phyloP scores from a whole-genome alignment of 2,329 filamentous ascomycete genomes.

The Fusarium napiforme region DNA sequence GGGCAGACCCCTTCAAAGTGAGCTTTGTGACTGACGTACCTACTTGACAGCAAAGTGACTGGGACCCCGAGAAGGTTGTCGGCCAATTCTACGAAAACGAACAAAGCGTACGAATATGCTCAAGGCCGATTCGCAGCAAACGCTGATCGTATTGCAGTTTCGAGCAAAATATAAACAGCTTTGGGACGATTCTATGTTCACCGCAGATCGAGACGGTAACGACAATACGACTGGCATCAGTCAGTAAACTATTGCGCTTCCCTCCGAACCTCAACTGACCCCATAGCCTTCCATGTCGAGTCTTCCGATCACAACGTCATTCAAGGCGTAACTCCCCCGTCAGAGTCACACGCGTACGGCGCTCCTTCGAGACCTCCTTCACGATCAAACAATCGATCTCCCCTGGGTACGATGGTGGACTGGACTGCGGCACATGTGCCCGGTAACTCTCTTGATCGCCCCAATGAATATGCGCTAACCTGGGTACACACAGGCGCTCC shows the following conservation, averaged over 20 bases:
- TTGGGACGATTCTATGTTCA: conserved; percentile 68
- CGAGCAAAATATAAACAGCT: conserved; percentile 56
- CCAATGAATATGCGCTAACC: conserved; percentile 40
- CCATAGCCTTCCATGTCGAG: conserved; percentile 66
- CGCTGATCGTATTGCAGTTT: conserved; percentile 52
- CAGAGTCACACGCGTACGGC: conserved; percentile 54
- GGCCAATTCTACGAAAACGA: conserved; percentile 64
- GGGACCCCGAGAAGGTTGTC: conserved; percentile 60
- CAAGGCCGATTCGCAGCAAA: neutral
- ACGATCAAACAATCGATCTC: conserved; percentile 66
- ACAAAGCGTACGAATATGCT: conserved; percentile 44
- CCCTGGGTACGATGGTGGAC: conserved; percentile 63
- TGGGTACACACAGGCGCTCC: conserved; percentile 51
- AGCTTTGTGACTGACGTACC: conserved; percentile 18
- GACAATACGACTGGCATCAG: conserved; percentile 57
- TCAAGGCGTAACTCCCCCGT: conserved; percentile 56
- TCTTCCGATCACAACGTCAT: conserved; percentile 58
- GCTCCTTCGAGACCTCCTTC: conserved; percentile 72
- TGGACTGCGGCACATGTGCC: conserved; percentile 56
- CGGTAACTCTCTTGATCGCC: conserved; percentile 50
- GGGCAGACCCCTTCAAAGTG: neutral
- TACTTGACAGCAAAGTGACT: conserved; percentile 52
- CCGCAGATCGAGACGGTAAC: conserved; percentile 63
- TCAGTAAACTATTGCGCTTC: conserved; percentile 43
- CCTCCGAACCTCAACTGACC: conserved; percentile 38